phyloP scores from a whole-genome alignment of 1,284 basidiomycete genomes.

The Puccinia polysora region DNA sequence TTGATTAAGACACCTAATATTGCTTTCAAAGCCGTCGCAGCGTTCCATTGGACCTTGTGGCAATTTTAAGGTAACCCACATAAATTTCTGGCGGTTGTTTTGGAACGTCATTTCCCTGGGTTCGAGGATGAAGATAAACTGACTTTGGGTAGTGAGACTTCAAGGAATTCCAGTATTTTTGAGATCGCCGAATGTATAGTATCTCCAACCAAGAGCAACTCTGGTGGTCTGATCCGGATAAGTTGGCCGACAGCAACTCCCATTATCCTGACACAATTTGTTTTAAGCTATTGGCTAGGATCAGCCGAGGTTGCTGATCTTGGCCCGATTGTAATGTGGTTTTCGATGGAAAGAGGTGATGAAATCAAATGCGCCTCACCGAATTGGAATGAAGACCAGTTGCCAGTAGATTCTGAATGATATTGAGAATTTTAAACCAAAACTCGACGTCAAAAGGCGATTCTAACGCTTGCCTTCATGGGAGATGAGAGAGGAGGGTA shows the following conservation, averaged over 20 bases:
- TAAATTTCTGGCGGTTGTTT: too few species aligned
- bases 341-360: not conserved
- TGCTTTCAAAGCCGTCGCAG: slow-evolving; percentile 14
- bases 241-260: slow-evolving; percentile 1
- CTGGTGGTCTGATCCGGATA: not conserved
- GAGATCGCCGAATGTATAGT: not conserved
- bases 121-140: not conserved
- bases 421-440: not conserved
- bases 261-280: slow-evolving; percentile 22
- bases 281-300: slow-evolving; percentile 14
- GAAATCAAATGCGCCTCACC: not conserved
- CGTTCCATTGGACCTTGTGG: slow-evolving; percentile 41
- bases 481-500: not conserved
- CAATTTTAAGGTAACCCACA: too few species aligned
- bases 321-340: too few species aligned
- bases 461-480: not conserved
- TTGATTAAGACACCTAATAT: slow-evolving; percentile 3
- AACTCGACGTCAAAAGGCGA: slow-evolving; percentile 5
- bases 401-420: not conserved
- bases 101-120: too few species aligned
- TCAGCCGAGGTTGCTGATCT: too few species aligned
- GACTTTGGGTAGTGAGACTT: slow-evolving; percentile 13
- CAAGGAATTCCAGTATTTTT: not conserved
- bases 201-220: not conserved
- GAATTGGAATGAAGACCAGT: slow-evolving; percentile 2